phyloP scores from a whole-genome alignment of 176 grass and related monocot species.

The Triticum urartu region DNA sequence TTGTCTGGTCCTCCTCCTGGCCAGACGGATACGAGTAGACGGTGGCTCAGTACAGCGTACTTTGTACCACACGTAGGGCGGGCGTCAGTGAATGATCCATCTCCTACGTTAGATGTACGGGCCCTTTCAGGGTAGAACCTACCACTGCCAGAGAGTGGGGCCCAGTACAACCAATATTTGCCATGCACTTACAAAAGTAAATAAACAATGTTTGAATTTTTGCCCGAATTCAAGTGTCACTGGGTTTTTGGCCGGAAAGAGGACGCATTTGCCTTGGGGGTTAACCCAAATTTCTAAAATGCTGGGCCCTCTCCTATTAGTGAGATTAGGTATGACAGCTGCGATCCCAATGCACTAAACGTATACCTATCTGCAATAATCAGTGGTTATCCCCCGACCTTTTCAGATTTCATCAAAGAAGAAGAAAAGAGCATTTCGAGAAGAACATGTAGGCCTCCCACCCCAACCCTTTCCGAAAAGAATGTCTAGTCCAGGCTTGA shows the following conservation, averaged over 20 bases:
- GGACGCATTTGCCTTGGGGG: not conserved
- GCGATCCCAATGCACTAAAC: too few relatives aligned
- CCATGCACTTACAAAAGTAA: not conserved
- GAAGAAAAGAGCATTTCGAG: not conserved
- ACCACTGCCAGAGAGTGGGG: too few relatives aligned
- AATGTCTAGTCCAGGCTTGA: conserved; percentile 25
- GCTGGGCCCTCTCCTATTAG: not conserved
- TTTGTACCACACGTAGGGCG: not conserved
- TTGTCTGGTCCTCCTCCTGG: not conserved
- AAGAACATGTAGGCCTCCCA: conserved; percentile 25
- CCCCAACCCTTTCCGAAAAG: conserved; percentile 2
- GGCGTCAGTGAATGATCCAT: not conserved
- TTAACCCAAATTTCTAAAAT: not conserved
- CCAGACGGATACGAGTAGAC: not conserved
- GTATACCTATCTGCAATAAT: too few relatives aligned
- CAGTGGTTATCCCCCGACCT: not conserved
- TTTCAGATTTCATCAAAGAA: not conserved
- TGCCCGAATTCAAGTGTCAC: too few relatives aligned
- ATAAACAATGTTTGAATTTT: not conserved
- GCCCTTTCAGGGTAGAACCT: too few relatives aligned
- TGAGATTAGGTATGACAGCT: too few relatives aligned
- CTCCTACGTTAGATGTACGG: not conserved
- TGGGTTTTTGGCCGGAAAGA: not conserved
- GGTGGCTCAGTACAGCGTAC: not conserved
- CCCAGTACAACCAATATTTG: not conserved